Evolutionary conservation across 257 asterid species (phyloP).

Genomic region (Solanum pinnatisectum): DNA sequence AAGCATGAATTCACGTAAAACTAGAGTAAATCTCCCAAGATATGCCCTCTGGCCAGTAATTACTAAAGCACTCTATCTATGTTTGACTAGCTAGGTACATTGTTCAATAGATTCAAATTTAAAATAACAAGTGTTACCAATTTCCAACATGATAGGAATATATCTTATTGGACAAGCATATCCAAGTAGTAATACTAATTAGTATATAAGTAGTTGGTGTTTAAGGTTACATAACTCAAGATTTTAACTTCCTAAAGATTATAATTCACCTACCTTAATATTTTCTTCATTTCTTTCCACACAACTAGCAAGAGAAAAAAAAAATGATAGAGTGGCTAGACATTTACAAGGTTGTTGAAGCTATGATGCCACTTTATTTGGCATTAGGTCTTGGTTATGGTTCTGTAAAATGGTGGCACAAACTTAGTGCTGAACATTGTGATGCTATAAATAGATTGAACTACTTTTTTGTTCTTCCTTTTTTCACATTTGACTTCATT

Average conservation of each 20-base stretch:
- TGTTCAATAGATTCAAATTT: neutral
- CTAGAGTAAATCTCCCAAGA: neutral
- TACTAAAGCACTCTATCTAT: neutral
- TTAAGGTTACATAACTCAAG: neutral
- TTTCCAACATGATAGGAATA: neutral
- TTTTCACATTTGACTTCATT: constrained; percentile 58
- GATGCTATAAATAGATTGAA: constrained; percentile 64
- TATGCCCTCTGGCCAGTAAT: neutral
- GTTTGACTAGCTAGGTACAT: neutral
- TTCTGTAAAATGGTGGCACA: constrained; percentile 57
- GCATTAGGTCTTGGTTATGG: constrained; percentile 57
- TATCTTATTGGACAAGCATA: neutral
- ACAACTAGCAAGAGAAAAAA: neutral
- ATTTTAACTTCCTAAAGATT: neutral
- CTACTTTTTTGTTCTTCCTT: constrained; percentile 60
- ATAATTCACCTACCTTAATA: neutral
- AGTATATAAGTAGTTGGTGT: neutral
- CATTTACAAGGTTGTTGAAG: constrained; percentile 44
- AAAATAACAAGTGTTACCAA: neutral
- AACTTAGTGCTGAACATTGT: constrained; percentile 64
- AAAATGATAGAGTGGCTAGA: constrained; percentile 43
- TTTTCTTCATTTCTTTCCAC: neutral
- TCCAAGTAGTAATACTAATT: neutral
- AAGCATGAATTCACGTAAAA: neutral
- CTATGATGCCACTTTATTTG: constrained; percentile 46